phyloP scores from a whole-genome alignment of 1,284 basidiomycete species.

The Chalciporus piperatoides region DNA sequence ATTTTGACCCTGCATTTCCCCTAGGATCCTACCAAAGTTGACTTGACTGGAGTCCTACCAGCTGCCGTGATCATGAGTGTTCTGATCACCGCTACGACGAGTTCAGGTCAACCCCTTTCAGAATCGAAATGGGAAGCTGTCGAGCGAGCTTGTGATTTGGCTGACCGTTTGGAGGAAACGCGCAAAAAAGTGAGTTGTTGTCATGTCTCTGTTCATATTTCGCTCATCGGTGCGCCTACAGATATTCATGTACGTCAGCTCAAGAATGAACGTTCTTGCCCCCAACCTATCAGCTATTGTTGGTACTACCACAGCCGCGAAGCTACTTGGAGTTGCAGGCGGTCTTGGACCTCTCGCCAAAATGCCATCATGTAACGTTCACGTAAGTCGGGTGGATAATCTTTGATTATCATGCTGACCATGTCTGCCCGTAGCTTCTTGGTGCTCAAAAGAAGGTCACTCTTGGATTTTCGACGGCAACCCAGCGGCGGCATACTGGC shows the following conservation, averaged over 20 bases:
- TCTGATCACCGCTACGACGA: constrained; percentile 91
- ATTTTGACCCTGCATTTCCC: constrained; percentile 1
- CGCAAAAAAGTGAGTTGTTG: constrained; percentile 65
- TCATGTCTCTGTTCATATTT: constrained; percentile 6
- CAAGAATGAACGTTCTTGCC: constrained; percentile 95
- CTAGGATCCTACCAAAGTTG: constrained; percentile 80
- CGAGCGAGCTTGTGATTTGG: constrained; percentile 82
- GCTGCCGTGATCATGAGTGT: constrained; percentile 97
- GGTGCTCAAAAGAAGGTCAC: constrained; percentile 91
- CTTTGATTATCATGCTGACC: neutral
- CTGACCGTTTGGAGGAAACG: constrained; percentile 83
- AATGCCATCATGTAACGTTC: constrained; percentile 95
- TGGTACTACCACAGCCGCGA: constrained; percentile 96
- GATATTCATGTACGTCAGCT: constrained; percentile 99
- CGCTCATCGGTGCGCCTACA: constrained; percentile 31
- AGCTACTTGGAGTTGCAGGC: constrained; percentile 95
- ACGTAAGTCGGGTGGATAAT: constrained; percentile 50
- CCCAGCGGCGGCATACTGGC: constrained; percentile 90
- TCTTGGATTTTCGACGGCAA: constrained; percentile 77
- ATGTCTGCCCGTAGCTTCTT: constrained; percentile 59
- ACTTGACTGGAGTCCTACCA: constrained; percentile 77
- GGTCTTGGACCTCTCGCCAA: constrained; percentile 88
- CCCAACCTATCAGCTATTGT: constrained; percentile 98
- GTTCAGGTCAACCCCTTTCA: constrained; percentile 72
- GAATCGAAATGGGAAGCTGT: constrained; percentile 78